A percentile compares a stretch with the other conserved stretches of the same genome.
These are phyloP conservation scores for Daldinia sp. DNA, from an alignment of 2,329 filamentous ascomycete genomes.

Conservation along the genomic window DNA sequence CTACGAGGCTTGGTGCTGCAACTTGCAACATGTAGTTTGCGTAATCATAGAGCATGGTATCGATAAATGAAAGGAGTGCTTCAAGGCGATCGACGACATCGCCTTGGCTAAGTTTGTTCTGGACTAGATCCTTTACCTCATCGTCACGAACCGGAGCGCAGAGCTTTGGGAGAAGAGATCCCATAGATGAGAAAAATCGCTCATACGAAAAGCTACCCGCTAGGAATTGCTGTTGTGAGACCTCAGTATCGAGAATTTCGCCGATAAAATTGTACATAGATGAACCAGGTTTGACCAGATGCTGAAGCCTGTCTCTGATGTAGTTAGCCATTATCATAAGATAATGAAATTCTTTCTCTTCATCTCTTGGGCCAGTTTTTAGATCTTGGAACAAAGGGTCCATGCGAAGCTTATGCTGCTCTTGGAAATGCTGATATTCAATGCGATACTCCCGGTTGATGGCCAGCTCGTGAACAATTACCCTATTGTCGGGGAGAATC, in stretches of 20 bases:
- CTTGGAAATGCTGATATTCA: slow-evolving; percentile 69
- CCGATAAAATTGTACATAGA: slow-evolving; percentile 80
- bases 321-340: slow-evolving; percentile 78
- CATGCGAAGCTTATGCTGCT: slow-evolving; percentile 64
- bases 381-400: slow-evolving; percentile 67
- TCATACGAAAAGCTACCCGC: slow-evolving; percentile 83
- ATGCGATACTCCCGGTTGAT: slow-evolving; percentile 84
- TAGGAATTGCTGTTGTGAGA: slow-evolving; percentile 75
- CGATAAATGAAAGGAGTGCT: slow-evolving; percentile 79
- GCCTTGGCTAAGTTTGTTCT: slow-evolving; percentile 69
- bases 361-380: slow-evolving; percentile 73
- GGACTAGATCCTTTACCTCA: slow-evolving; percentile 76
- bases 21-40: slow-evolving; percentile 83
- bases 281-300: slow-evolving; percentile 76
- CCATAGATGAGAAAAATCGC: slow-evolving; percentile 83
- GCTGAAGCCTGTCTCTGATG: slow-evolving; percentile 77
- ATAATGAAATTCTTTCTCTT: slow-evolving; percentile 74
- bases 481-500: slow-evolving; percentile 77
- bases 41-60: slow-evolving; percentile 83
- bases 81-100: slow-evolving; percentile 81
- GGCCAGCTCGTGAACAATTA: slow-evolving; percentile 82
- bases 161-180: slow-evolving; percentile 78
- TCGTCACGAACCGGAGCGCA: slow-evolving; percentile 85
- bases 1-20: slow-evolving; percentile 77
- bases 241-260: slow-evolving; percentile 79